Base-by-base conservation (phyloP, 306 rosid genomes). In the Cercis canadensis region DNA sequence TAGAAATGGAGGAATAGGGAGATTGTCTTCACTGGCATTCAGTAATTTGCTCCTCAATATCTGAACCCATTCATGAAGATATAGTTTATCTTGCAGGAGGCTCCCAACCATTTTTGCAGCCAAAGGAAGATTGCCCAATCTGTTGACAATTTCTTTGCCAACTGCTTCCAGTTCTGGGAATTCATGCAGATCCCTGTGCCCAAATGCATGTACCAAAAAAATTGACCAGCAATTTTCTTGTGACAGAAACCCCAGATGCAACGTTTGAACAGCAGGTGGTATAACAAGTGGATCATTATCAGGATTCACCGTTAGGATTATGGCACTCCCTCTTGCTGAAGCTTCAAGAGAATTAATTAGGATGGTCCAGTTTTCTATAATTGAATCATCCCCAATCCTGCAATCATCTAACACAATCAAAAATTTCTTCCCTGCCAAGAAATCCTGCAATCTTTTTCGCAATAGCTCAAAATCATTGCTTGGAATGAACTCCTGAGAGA, bases 341-440 rank as follows among this genome's bases (percentile, higher is more conserved):
- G 45, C 32, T 50, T 61, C 62, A 61, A 61, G 24, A 39, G 57
- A 49, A 72, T 68, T 41, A 72, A 60, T 45, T 4, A 73, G 46
- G 46, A 24, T 52, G 37, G 31, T 62, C 77, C 77, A 29, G 60
- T 85, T 21, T 70, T 85, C 31, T 58, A 62, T 1, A 24, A 24
- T 1, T 24, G 29, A 9, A 51, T 2, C 65, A 72, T 69, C 75
- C 21, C 75, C 79, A 68, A 32, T 64, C 76, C 82, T 75, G 73
- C 75, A 75, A 75, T 85, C 86, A 60, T 85, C 89, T 43, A 85
- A 82, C 62, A 81, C 84, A 45, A 81, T 62, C 73, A 85, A 56
- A 72, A 85, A 78, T 43, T 75, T 85, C 73, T 69, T 81, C 36
- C 80, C 74, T 1, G 6, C 44, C 53, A 85, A 47, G 33, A 66